Evolutionary conservation across 768 basidiomycete species (phyloP).

Genomic region (Clathrus columnatus): DNA sequence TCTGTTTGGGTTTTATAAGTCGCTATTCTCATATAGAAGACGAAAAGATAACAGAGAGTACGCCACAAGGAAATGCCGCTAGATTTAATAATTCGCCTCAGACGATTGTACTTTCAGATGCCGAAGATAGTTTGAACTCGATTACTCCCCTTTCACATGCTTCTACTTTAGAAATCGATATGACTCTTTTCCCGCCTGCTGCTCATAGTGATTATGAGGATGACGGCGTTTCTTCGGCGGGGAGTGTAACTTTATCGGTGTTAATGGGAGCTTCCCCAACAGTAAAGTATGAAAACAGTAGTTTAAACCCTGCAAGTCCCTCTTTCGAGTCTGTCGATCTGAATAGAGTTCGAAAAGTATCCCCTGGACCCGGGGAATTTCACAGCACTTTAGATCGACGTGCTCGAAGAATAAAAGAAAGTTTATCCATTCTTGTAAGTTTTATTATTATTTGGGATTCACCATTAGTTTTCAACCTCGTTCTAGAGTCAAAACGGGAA

Average conservation of each 20-base stretch:
- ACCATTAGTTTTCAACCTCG: background rate
- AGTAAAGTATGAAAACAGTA: background rate
- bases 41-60: background rate
- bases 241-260: constrained; percentile 2
- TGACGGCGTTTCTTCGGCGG: background rate
- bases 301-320: background rate
- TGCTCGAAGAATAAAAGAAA: background rate
- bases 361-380: background rate
- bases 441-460: background rate
- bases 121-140: background rate
- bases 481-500: background rate
- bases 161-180: background rate
- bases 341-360: background rate
- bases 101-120: constrained; percentile 6
- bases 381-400: constrained; percentile 3
- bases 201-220: background rate
- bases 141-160: background rate
- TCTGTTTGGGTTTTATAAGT: background rate
- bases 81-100: constrained; percentile 5
- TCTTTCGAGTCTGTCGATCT: background rate
- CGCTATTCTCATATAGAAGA: background rate
- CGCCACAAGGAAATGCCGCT: background rate
- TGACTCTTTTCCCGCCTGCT: constrained; percentile 1
- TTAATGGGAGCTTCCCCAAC: constrained; percentile 2
- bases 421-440: background rate